Percentiles rank a stretch among this genome's conserved stretches.
Evolutionary conservation across 2,329 filamentous ascomycete species (phyloP).

Genomic region (Aspergillus uvarum): DNA sequence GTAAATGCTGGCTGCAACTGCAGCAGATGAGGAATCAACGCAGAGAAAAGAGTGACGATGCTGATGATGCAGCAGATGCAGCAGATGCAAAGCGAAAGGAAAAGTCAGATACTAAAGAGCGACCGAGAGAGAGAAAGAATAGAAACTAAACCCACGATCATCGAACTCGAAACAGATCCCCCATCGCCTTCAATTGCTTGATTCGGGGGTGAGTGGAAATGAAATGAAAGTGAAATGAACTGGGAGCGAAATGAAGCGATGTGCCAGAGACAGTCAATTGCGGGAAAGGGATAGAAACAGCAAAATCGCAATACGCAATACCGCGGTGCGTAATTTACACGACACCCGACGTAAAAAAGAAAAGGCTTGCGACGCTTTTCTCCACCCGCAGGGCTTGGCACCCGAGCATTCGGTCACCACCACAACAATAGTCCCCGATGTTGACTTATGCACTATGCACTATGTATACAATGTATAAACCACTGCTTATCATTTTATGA

Average conservation of each 20-base stretch:
- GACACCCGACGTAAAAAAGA: too few relatives aligned
- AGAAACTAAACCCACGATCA: not conserved
- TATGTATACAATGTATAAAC: too few relatives aligned
- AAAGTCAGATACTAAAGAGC: not conserved
- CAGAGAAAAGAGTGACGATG: not conserved
- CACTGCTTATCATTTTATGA: too few relatives aligned
- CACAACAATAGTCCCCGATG: not conserved
- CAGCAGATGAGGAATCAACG: too few relatives aligned
- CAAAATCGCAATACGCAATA: not conserved
- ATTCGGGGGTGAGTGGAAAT: not conserved
- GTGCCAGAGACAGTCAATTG: not conserved
- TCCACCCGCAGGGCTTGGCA: constrained; percentile 10
- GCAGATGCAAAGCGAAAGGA: not conserved
- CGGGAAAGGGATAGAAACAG: constrained; percentile 5
- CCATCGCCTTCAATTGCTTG: not conserved
- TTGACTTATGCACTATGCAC: too few relatives aligned
- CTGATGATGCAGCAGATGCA: not conserved
- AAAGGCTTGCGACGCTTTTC: constrained; percentile 19
- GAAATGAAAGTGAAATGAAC: too few relatives aligned
- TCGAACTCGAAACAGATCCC: not conserved
- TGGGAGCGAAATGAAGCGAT: not conserved
- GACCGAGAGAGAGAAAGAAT: constrained; percentile 2
- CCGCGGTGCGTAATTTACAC: not conserved
- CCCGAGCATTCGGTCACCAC: not conserved
- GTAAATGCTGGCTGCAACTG: too few relatives aligned